Evolutionary conservation across 768 basidiomycete genomes (phyloP).

Genomic region (Rhodotorula graminis): DNA sequence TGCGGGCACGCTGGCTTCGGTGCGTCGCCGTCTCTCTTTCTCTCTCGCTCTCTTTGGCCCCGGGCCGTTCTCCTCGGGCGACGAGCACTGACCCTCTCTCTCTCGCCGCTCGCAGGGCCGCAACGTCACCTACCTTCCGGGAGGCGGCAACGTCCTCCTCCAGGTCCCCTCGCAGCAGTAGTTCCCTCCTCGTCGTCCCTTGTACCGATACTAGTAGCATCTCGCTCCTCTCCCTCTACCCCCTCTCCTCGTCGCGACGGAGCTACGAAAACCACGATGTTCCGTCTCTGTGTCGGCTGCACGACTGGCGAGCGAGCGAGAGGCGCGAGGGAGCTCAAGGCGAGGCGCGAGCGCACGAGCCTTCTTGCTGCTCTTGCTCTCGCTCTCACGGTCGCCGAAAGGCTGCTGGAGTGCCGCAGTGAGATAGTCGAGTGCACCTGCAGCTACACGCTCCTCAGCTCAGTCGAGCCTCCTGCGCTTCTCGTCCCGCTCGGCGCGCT

Average conservation of each 20-base stretch:
- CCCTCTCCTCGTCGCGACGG: too few species aligned
- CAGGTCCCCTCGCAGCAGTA: constrained; percentile 58
- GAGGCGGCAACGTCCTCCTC: constrained; percentile 71
- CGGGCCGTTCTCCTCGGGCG: neutral
- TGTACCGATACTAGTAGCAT: neutral
- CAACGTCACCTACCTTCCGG: constrained; percentile 86
- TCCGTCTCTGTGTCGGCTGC: too few species aligned
- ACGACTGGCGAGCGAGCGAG: too few species aligned
- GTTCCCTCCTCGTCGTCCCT: too few species aligned
- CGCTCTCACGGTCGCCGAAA: too few species aligned
- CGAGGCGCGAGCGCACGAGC: too few species aligned
- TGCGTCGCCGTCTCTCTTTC: neutral
- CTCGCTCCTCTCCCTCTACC: neutral
- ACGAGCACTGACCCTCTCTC: neutral
- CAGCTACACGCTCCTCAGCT: too few species aligned
- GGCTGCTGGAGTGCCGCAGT: too few species aligned
- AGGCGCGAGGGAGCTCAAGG: too few species aligned
- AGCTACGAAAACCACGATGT: too few species aligned
- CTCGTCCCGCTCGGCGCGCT: constrained; percentile 42
- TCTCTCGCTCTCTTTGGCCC: neutral
- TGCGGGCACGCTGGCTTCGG: constrained; percentile 65
- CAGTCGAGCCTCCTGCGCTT: constrained; percentile 27
- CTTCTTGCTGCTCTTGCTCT: too few species aligned
- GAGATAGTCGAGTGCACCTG: too few species aligned
- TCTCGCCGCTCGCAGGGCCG: constrained; percentile 51